phyloP scores from a whole-genome alignment of 2,329 filamentous ascomycete species.

The Trichoderma semiorbis region DNA sequence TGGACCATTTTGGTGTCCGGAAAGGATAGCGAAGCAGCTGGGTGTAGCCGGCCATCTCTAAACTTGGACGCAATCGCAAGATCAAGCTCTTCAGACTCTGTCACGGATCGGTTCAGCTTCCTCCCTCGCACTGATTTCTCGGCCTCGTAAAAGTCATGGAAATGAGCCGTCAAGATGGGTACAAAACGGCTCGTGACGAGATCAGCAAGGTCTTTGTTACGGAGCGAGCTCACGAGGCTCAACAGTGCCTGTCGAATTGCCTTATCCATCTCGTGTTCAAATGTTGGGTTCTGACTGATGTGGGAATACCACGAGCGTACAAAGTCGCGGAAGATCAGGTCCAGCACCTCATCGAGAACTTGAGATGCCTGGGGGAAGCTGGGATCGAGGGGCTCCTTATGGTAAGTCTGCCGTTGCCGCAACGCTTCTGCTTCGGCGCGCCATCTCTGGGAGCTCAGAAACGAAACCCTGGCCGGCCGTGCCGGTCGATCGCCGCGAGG shows the following conservation, averaged over 20 bases:
- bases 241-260: slow-evolving; percentile 70
- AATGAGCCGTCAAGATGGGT: slow-evolving; percentile 82
- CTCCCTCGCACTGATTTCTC: slow-evolving; percentile 82
- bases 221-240: slow-evolving; percentile 67
- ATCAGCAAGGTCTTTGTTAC: slow-evolving; percentile 78
- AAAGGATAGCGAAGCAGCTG: slow-evolving; percentile 77
- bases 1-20: slow-evolving; percentile 81
- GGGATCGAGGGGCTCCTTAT: slow-evolving; percentile 66
- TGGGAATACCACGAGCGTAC: slow-evolving; percentile 82
- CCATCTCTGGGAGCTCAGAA: slow-evolving; percentile 65
- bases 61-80: slow-evolving; percentile 95
- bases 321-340: slow-evolving; percentile 76
- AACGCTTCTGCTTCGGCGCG: slow-evolving; percentile 64
- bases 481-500: slow-evolving; percentile 34
- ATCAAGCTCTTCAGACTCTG: slow-evolving; percentile 94
- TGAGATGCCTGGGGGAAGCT: slow-evolving; percentile 74
- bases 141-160: slow-evolving; percentile 87
- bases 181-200: slow-evolving; percentile 77
- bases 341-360: slow-evolving; percentile 74
- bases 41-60: slow-evolving; percentile 80
- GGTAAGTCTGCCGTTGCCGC: slow-evolving; percentile 63
- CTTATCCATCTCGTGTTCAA: slow-evolving; percentile 82
- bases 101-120: slow-evolving; percentile 83
- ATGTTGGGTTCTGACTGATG: slow-evolving; percentile 77
- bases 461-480: slow-evolving; percentile 49